These are phyloP conservation scores for Coemansia sp. DNA, from an alignment of 192 early-diverging fungal species.

Conservation along the genomic window DNA sequence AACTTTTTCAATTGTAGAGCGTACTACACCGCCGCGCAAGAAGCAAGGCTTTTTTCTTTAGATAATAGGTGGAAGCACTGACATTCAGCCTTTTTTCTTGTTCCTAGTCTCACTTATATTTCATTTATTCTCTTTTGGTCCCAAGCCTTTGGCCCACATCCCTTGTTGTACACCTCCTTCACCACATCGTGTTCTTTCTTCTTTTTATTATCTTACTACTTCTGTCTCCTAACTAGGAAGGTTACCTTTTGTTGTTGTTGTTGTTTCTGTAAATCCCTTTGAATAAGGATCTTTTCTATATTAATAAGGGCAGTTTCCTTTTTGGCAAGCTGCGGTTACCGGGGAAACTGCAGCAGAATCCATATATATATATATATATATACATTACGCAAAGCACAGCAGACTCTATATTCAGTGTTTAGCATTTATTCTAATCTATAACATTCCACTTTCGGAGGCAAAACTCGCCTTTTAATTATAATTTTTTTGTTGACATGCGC, in stretches of 20 bases:
- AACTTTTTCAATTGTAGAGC: not conserved
- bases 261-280: too few species aligned
- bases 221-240: too few species aligned
- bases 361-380: not conserved
- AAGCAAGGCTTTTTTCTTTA: slow-evolving; percentile 1
- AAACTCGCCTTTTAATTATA: not conserved
- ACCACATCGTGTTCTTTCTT: not conserved
- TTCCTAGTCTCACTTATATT: not conserved
- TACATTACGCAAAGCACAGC: not conserved
- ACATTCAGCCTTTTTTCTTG: not conserved
- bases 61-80: not conserved
- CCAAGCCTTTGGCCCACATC: not conserved
- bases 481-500: not conserved
- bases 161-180: not conserved
- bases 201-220: too few species aligned
- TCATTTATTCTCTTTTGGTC: too few species aligned
- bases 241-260: too few species aligned
- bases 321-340: not conserved
- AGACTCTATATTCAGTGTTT: too few species aligned
- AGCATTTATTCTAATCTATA: too few species aligned
- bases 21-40: not conserved
- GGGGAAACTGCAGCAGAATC: not conserved
- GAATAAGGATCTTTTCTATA: not conserved
- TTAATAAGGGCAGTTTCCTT: not conserved
- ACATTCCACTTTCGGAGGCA: too few species aligned